Base-by-base conservation (phyloP, 2,329 filamentous ascomycete genomes). In the Zymoseptoria pseudotritici region DNA sequence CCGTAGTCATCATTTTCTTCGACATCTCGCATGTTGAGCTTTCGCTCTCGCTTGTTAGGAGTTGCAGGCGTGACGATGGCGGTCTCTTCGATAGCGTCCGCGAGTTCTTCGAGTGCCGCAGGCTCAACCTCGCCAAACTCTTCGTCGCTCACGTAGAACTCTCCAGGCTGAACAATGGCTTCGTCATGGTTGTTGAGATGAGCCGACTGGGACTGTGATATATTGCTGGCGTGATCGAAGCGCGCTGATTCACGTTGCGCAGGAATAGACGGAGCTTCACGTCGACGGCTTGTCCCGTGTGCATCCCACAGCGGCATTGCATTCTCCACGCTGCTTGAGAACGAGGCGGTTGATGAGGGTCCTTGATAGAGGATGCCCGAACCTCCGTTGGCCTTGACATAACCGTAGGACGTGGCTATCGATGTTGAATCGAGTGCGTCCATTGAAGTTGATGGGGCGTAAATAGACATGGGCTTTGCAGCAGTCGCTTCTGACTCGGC, bases 1-100 rank as follows among this genome's bases (percentile, higher is more conserved):
- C 65, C 68, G 53, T 71, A 72, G 58, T 71, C 67, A 36, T 72
- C 69, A 46, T 70, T 50, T 24, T 66, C 59, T 31, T 69, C 63
- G 17, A 71, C 69, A 8, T 68, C 65, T 20, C 69, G 68, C 19
- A 68, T 59, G 54, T 71, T 71, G n/a, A 67, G 65, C 57, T 66
- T 70, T 13, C 61, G 58, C 10, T 55, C 61, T 22, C 70, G 69
- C n/a, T 62, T 51, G 5, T 66, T 62, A 42, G 65, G 65, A 19
- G 66, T 67, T n/a, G 51, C 51, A 29, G 49, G 42, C 26, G 50
- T 42, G 19, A 31, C 19, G 13, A 17, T 11, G 36, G 17, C 17
- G 13, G 13, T 17, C 1, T 61, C 56, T 20, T 66, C 64, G 20
- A 57, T 53, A 29, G 56, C 55, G 2, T 61, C 56, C 8, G 59